Conservation (phyloP, 495 filamentous ascomycete species). For the Zalerion maritima region DNA sequence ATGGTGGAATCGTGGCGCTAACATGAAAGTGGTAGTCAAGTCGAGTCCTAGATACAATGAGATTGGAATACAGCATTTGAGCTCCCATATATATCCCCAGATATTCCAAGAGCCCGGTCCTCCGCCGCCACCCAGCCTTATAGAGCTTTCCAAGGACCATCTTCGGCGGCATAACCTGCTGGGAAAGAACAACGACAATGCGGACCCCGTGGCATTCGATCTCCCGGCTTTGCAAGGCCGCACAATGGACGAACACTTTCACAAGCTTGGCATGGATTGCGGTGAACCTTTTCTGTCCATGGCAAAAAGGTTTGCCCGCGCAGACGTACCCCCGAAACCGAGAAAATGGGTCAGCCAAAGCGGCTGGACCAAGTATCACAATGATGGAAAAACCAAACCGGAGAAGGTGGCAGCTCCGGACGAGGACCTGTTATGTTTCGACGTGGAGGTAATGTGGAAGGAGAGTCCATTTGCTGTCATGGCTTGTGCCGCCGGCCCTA, state of each 20-base stretch:
- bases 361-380: constrained; percentile 88
- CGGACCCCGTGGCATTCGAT: constrained; percentile 68
- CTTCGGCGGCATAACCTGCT: constrained; percentile 75
- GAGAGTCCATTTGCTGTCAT: constrained; percentile 83
- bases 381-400: constrained; percentile 51
- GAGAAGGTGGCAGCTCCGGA: constrained; percentile 62
- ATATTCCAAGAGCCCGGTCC: constrained; percentile 49
- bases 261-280: constrained; percentile 74
- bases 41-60: constrained; percentile 65
- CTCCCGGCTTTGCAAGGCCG: constrained; percentile 64
- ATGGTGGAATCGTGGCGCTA: neutral
- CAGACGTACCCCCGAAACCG: constrained; percentile 57
- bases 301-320: constrained; percentile 56
- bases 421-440: constrained; percentile 75
- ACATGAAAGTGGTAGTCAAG: constrained; percentile 26
- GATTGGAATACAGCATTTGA: constrained; percentile 87
- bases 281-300: constrained; percentile 73
- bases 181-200: constrained; percentile 70
- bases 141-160: constrained; percentile 69
- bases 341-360: constrained; percentile 63
- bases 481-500: constrained; percentile 81
- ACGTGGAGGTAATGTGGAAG: constrained; percentile 95
- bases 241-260: constrained; percentile 88
- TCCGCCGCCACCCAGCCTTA: constrained; percentile 49
- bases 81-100: constrained; percentile 64